phyloP scores from a whole-genome alignment of 2,329 filamentous ascomycete genomes.

The Arthrobotrys sphaeroides region DNA sequence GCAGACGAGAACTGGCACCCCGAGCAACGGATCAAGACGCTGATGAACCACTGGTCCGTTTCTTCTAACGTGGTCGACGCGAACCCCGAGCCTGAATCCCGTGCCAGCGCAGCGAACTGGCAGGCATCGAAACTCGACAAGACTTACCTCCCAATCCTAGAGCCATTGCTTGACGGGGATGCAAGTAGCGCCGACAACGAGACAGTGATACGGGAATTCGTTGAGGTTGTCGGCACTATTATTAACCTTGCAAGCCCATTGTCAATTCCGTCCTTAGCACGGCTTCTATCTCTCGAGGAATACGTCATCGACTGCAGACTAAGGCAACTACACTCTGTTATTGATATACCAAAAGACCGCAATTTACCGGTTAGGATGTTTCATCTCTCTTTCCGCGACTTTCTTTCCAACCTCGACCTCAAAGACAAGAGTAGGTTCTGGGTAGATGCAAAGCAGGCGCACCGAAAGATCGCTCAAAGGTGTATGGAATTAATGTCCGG shows the following conservation, averaged over 20 bases:
- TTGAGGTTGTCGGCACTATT: constrained; percentile 1
- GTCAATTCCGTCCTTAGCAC: constrained; percentile 1
- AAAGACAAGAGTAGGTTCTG: constrained; percentile 8
- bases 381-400: constrained; percentile 30
- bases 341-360: constrained; percentile 2
- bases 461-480: constrained; percentile 60
- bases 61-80: no score
- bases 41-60: background rate
- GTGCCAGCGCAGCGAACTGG: background rate
- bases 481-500: constrained; percentile 48
- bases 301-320: background rate
- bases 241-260: constrained; percentile 6
- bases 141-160: constrained; percentile 3
- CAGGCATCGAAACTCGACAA: background rate
- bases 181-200: background rate
- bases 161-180: background rate
- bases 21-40: constrained; percentile 7
- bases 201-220: background rate
- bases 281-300: background rate
- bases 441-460: constrained; percentile 8
- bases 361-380: background rate
- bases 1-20: background rate
- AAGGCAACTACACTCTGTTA: background rate
- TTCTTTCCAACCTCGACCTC: background rate
- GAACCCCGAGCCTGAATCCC: background rate